Conservation (phyloP, 2,329 filamentous ascomycete genomes). For the Xylariales sp. region DNA sequence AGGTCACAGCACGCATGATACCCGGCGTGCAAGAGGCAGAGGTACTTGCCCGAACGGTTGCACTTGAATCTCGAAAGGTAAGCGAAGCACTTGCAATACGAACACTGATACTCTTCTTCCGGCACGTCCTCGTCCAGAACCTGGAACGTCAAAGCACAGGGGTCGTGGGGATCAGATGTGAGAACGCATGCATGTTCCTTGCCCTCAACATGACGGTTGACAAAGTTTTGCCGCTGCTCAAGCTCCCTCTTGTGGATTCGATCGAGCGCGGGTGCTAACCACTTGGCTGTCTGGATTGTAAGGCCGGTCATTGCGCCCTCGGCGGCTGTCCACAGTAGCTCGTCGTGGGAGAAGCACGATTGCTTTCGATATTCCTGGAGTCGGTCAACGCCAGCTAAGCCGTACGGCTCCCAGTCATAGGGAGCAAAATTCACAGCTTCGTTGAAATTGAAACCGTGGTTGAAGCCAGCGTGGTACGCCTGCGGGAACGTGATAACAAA, state of each 20-base stretch:
- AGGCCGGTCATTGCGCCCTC: conserved; percentile 65
- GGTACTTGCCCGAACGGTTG: conserved; percentile 70
- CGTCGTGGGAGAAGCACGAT: conserved; percentile 96
- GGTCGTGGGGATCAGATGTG: conserved; percentile 39
- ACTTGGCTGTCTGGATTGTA: conserved; percentile 87
- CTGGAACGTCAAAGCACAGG: conserved; percentile 58
- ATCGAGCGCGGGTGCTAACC: conserved; percentile 83
- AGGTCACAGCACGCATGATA: conserved; percentile 74
- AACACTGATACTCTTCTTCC: conserved; percentile 91
- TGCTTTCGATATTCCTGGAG: conserved; percentile 85
- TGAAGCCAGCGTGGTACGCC: conserved; percentile 96
- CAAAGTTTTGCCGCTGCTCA: conserved; percentile 62
- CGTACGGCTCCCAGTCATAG: conserved; percentile 89
- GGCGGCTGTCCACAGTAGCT: conserved; percentile 86
- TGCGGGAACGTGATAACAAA: conserved; percentile 96
- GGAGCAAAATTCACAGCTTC: conserved; percentile 98
- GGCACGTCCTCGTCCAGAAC: conserved; percentile 70
- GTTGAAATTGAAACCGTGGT: conserved; percentile 98
- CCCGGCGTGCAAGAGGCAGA: conserved; percentile 82
- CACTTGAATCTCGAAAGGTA: conserved; percentile 91
- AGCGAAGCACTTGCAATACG: conserved; percentile 86
- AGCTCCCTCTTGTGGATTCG: conserved; percentile 73
- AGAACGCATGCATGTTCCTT: conserved; percentile 51
- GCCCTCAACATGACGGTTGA: conserved; percentile 57
- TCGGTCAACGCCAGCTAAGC: conserved; percentile 78